Conservation (phyloP, 139 green algal genomes). For the Tetradesmus lagerheimii region DNA sequence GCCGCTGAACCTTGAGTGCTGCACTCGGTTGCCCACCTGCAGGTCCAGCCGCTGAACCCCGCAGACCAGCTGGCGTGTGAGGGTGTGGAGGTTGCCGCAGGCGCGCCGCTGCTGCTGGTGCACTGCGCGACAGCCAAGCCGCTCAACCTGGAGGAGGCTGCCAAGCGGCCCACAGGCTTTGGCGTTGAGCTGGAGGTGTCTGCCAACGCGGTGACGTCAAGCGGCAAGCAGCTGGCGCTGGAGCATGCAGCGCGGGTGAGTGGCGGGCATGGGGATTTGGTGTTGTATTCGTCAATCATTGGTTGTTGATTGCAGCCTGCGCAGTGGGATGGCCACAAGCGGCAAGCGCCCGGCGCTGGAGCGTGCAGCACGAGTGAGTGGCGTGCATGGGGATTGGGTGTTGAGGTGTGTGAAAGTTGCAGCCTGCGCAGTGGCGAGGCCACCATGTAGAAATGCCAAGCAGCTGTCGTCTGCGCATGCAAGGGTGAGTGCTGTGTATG, state of each 20-base stretch:
- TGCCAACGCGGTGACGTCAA: conserved; percentile 8
- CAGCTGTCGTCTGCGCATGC: too few relatives aligned
- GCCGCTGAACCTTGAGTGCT: background rate
- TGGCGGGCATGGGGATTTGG: too few relatives aligned
- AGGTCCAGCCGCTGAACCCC: conserved; percentile 27
- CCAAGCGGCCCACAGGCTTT: conserved; percentile 44
- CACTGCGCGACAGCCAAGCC: conserved; percentile 53
- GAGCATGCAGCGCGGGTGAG: conserved; percentile 39
- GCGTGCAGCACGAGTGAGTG: too few relatives aligned
- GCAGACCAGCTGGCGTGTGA: background rate
- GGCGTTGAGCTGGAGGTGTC: conserved; percentile 52
- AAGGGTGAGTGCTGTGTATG: too few relatives aligned
- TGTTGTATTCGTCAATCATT: too few relatives aligned
- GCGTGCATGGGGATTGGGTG: too few relatives aligned
- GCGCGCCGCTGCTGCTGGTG: conserved; percentile 52
- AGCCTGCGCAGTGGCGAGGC: too few relatives aligned
- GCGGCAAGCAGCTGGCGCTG: conserved; percentile 27
- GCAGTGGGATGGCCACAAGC: too few relatives aligned
- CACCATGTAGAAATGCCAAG: too few relatives aligned
- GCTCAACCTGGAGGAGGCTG: background rate
- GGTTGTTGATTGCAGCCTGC: too few relatives aligned
- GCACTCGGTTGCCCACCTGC: background rate
- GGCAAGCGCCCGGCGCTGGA: too few relatives aligned
- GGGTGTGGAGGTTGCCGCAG: conserved; percentile 10
- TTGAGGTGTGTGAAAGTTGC: too few relatives aligned